A percentile compares a stretch with the other conserved stretches of the same genome.
These are phyloP conservation scores for Macrophomina tecta DNA, from an alignment of 2,329 filamentous ascomycete species.

Conservation along the genomic window DNA sequence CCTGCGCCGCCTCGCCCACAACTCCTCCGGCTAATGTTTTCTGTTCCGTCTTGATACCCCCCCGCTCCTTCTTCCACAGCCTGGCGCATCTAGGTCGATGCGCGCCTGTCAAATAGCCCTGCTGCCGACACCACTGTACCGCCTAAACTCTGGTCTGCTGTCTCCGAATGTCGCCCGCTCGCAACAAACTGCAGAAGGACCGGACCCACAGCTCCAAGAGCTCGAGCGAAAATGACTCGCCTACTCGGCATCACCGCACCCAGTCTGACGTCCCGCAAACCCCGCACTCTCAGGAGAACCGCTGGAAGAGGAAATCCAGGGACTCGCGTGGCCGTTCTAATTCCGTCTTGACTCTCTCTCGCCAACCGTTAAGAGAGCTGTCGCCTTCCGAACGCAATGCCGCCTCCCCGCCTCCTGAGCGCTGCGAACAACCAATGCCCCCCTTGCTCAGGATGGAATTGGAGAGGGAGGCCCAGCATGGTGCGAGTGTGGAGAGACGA, in stretches of 20 bases:
- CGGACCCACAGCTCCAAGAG: slow-evolving; percentile 12
- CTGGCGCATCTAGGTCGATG: slow-evolving; percentile 7
- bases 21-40: not conserved
- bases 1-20: slow-evolving; percentile 1
- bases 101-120: not conserved
- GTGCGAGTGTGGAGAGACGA: slow-evolving; percentile 4
- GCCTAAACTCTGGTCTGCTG: not conserved
- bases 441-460: slow-evolving; percentile 16
- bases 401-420: slow-evolving; percentile 17
- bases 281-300: slow-evolving; percentile 25
- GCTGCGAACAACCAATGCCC: slow-evolving; percentile 1
- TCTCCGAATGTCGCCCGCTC: slow-evolving; percentile 12
- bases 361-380: slow-evolving; percentile 23
- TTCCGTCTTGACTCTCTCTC: slow-evolving; percentile 3
- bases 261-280: slow-evolving; percentile 24
- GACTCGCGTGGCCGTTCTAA: slow-evolving; percentile 17
- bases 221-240: slow-evolving; percentile 26
- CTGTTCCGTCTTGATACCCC: slow-evolving; percentile 12
- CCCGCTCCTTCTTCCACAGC: not conserved
- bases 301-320: slow-evolving; percentile 22
- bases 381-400: slow-evolving; percentile 25
- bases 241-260: slow-evolving; percentile 16
- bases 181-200: slow-evolving; percentile 10
- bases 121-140: slow-evolving; percentile 6
- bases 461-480: slow-evolving; percentile 15